A percentile compares a stretch with the other conserved stretches of the same genome.
These are phyloP conservation scores for Priceomyces carsonii DNA, from an alignment of 805 yeast genomes.

Conservation along the genomic window DNA sequence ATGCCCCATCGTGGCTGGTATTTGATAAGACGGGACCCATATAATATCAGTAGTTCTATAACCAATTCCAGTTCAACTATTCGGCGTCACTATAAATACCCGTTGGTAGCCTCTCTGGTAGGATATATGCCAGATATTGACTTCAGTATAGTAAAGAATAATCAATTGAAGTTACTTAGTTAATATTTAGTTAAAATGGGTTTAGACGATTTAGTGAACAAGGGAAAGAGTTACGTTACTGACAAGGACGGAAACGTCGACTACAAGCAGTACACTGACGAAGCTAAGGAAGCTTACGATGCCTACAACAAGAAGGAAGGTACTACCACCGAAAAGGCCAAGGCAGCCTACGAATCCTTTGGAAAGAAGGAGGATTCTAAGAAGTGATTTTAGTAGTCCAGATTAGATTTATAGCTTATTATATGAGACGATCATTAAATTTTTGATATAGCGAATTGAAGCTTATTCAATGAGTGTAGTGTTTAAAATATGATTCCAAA, in stretches of 20 bases:
- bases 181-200: constrained; percentile 21
- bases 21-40: neutral
- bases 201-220: constrained; percentile 31
- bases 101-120: neutral
- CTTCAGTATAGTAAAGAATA: neutral
- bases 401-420: too few relatives aligned
- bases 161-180: neutral
- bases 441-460: too few relatives aligned
- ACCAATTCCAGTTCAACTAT: neutral
- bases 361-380: constrained; percentile 14
- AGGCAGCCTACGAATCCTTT: constrained; percentile 32
- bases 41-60: neutral
- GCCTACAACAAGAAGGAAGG: constrained; percentile 31
- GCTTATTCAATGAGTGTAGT: too few relatives aligned
- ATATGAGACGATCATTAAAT: too few relatives aligned
- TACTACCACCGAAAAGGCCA: constrained; percentile 32
- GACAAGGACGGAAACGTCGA: constrained; percentile 25
- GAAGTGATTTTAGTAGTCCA: neutral
- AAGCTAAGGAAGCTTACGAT: constrained; percentile 37
- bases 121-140: too few relatives aligned
- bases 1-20: neutral
- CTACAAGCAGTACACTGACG: constrained; percentile 25
- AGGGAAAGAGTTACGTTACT: constrained; percentile 28
- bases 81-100: neutral
- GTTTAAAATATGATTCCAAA: too few relatives aligned